These are phyloP conservation scores for Chenopodium formosanum DNA, from an alignment of 148 eudicot genomes.

Conservation along the genomic window DNA sequence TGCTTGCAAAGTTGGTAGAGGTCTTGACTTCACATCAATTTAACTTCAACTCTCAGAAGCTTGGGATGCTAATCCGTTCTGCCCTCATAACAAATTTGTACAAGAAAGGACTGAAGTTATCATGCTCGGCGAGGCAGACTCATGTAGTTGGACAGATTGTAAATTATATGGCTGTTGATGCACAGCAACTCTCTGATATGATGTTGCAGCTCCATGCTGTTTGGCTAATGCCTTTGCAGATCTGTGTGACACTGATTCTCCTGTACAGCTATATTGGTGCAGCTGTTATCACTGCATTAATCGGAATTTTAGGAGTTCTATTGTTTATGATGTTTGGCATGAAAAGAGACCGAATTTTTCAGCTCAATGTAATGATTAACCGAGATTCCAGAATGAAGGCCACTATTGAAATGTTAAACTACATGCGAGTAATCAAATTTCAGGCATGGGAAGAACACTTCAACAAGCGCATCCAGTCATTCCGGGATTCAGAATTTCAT, in stretches of 20 bases:
- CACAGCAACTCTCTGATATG: constrained; percentile 96
- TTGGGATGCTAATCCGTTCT: constrained; percentile 84
- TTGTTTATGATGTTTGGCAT: constrained; percentile 54
- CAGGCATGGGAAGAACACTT: constrained; percentile 98
- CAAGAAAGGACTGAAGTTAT: constrained; percentile 70
- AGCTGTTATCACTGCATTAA: constrained; percentile 50
- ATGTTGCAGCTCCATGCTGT: constrained; percentile 82
- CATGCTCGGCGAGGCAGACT: constrained; percentile 77
- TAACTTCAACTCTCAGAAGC: constrained; percentile 80
- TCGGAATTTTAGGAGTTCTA: constrained; percentile 51
- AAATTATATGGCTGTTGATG: constrained; percentile 96
- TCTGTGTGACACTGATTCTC: constrained; percentile 53
- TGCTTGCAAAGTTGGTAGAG: constrained; percentile 68
- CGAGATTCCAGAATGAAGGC: constrained; percentile 94
- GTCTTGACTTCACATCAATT: constrained; percentile 74
- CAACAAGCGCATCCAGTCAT: constrained; percentile 55
- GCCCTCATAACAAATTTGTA: constrained; percentile 75
- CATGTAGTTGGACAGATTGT: constrained; percentile 96
- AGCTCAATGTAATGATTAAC: constrained; percentile 58
- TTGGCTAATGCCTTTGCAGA: constrained; percentile 93
- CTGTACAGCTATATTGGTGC: constrained; percentile 52
- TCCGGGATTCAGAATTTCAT: constrained; percentile 61
- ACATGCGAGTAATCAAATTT: constrained; percentile 92
- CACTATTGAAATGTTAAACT: constrained; percentile 85
- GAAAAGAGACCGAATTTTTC: constrained; percentile 55